Conservation (phyloP, 352 stramenopile species). For the Globisporangium nagaii region DNA sequence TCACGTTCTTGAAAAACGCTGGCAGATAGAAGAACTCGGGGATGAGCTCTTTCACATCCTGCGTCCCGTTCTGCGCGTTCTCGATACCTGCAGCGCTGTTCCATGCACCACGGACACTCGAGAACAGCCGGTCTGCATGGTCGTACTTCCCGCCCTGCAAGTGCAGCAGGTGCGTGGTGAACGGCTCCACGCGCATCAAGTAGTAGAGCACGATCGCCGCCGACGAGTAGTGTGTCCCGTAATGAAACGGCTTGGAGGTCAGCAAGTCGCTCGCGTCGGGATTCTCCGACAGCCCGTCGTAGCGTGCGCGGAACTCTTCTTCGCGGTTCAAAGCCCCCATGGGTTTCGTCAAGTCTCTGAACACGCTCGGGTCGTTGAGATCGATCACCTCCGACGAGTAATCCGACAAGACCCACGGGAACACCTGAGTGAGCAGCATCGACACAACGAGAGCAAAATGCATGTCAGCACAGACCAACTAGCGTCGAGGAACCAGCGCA, state of each 20-base stretch:
- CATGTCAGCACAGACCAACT: background rate
- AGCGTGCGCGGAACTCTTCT: conserved; percentile 66
- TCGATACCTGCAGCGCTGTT: conserved; percentile 68
- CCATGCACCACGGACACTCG: conserved; percentile 91
- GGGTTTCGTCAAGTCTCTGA: conserved; percentile 95
- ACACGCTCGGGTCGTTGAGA: conserved; percentile 88
- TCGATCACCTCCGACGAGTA: conserved; percentile 93
- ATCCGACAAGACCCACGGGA: conserved; percentile 97
- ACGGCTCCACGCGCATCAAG: conserved; percentile 95
- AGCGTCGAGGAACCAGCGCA: too few relatives aligned
- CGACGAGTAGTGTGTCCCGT: conserved; percentile 92
- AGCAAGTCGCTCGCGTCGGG: conserved; percentile 34
- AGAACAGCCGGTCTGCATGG: conserved; percentile 96
- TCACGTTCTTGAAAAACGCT: conserved; percentile 95
- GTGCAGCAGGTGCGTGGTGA: conserved; percentile 90
- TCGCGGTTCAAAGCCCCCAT: conserved; percentile 95
- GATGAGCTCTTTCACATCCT: conserved; percentile 98
- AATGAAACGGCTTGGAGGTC: conserved; percentile 84
- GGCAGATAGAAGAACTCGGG: conserved; percentile 98
- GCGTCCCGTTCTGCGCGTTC: conserved; percentile 70
- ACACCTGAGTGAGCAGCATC: conserved; percentile 45
- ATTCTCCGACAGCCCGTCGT: conserved; percentile 52
- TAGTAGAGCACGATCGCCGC: conserved; percentile 97
- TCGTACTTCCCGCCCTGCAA: conserved; percentile 98
- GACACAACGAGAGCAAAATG: background rate